phyloP scores from a whole-genome alignment of 2,329 filamentous ascomycete species.

The Hypoxylon sp. region DNA sequence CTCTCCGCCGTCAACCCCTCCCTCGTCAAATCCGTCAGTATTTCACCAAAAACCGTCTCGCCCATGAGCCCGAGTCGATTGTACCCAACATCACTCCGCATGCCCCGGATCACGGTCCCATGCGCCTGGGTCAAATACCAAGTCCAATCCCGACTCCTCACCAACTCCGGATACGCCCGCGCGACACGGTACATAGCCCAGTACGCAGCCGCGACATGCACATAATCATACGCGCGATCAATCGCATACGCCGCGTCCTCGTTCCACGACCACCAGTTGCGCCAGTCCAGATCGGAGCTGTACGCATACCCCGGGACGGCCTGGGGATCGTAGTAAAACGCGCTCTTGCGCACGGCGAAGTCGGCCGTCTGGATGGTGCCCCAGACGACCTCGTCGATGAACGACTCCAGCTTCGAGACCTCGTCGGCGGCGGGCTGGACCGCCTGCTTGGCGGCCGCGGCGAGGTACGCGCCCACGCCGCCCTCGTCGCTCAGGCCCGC shows the following conservation, averaged over 20 bases:
- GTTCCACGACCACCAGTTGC: constrained; percentile 61
- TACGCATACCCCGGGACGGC: constrained; percentile 56
- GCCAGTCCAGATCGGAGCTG: constrained; percentile 55
- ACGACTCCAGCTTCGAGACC: constrained; percentile 61
- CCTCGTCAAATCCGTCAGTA: constrained; percentile 59
- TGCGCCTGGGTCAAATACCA: constrained; percentile 67
- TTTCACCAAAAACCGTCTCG: constrained; percentile 64
- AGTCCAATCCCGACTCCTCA: constrained; percentile 53
- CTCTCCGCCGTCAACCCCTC: constrained; percentile 56
- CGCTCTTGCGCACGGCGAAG: constrained; percentile 61
- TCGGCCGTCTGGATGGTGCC: constrained; percentile 56
- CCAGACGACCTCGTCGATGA: constrained; percentile 61
- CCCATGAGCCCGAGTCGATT: constrained; percentile 64
- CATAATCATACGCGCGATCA: constrained; percentile 66
- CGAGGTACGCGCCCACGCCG: constrained; percentile 64
- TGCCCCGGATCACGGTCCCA: constrained; percentile 55
- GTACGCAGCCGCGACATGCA: constrained; percentile 64
- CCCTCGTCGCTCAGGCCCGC: constrained; percentile 68
- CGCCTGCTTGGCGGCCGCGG: constrained; percentile 63
- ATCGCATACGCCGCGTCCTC: constrained; percentile 54
- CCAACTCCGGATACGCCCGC: constrained; percentile 55
- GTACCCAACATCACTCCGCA: constrained; percentile 54
- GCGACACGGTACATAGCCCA: constrained; percentile 66
- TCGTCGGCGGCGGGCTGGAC: constrained; percentile 59
- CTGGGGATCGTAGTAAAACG: constrained; percentile 64